Conservation (phyloP, 345 rosid species). For the Camelina laxa region DNA sequence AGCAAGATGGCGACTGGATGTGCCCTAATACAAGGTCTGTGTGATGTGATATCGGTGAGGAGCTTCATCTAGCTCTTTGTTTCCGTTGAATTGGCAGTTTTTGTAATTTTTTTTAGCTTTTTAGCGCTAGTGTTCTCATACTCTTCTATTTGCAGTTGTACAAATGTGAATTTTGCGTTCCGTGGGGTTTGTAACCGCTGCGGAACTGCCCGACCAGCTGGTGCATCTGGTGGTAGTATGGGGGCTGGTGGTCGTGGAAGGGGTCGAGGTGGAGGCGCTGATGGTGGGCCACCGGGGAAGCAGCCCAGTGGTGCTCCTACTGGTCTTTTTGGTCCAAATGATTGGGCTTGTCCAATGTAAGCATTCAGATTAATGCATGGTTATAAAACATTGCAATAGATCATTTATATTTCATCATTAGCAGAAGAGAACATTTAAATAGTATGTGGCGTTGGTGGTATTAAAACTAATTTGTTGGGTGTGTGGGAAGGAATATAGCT, state of each 20-base stretch:
- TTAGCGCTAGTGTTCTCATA: slow-evolving; percentile 39
- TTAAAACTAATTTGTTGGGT: not conserved
- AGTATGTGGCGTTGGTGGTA: not conserved
- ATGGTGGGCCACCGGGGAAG: slow-evolving; percentile 56
- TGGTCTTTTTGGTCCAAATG: slow-evolving; percentile 97
- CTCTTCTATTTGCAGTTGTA: slow-evolving; percentile 70
- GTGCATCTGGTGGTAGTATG: slow-evolving; percentile 73
- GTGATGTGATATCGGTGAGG: slow-evolving; percentile 99
- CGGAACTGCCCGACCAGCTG: slow-evolving; percentile 94
- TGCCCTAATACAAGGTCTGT: slow-evolving; percentile 99
- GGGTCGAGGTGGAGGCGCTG: slow-evolving; percentile 68
- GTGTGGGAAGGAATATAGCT: slow-evolving; percentile 7
- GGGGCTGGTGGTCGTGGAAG: slow-evolving; percentile 85
- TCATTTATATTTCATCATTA: not conserved
- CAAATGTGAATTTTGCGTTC: slow-evolving; percentile 94
- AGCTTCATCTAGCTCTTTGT: slow-evolving; percentile 77
- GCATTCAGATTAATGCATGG: slow-evolving; percentile 35
- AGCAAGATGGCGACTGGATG: slow-evolving; percentile 98
- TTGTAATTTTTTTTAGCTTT: slow-evolving; percentile 10
- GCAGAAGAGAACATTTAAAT: not conserved
- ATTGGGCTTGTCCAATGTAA: slow-evolving; percentile 99
- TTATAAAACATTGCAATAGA: not conserved
- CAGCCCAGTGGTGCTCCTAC: slow-evolving; percentile 65
- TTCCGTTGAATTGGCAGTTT: slow-evolving; percentile 27
- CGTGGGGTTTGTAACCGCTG: slow-evolving; percentile 99